Base-by-base conservation (phyloP, 169 alveolate species). In the Neospora caninum region DNA sequence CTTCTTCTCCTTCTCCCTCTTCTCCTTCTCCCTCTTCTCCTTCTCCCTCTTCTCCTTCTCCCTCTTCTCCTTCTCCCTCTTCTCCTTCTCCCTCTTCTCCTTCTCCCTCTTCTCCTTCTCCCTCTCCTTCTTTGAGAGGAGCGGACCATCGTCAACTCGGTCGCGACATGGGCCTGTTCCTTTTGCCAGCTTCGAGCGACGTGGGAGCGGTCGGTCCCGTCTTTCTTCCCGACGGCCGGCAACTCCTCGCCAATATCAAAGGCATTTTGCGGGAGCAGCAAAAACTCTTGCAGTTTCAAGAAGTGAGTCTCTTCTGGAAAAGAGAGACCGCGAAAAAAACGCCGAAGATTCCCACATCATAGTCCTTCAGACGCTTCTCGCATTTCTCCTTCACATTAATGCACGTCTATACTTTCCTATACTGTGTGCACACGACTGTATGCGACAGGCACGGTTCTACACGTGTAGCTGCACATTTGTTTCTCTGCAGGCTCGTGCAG, bases 151-250 rank as follows among this genome's bases (percentile, higher is more conserved):
- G 91, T 25, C 13, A 29, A 6, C 31, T 93, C 36, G 95, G 95
- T 34, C 36, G 93, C 27, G 80, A 53, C 69, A 93, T 93, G 95
- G 93, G 88, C 25, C 91, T 93, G 88, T 93, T 93, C 80, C 42
- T 83, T 80, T 31, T 88, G 41, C 69, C 89, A 80, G 92, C 92
- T 20, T 34, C 49, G 70, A 70, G 89, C 38, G 41, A 82, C 31
- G 88, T 67, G 80, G 78, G 95, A 31, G 92, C 88, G 4, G 49
- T 92, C 38, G 92, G 95, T 64, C 95, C 95, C 16, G 92, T 91
- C 38, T 70, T 92, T 36, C 92, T 92, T 43, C 95, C 95, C n/a
- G 80, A 84, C 41, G 95, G 95, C 39, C 88, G 42, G 34, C 34
- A 42, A 20, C 38, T 70, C 64, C 67, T 92, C 53, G 91, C 45